Conservation (phyloP, 768 basidiomycete genomes). For the Amanita pallidorosea region DNA sequence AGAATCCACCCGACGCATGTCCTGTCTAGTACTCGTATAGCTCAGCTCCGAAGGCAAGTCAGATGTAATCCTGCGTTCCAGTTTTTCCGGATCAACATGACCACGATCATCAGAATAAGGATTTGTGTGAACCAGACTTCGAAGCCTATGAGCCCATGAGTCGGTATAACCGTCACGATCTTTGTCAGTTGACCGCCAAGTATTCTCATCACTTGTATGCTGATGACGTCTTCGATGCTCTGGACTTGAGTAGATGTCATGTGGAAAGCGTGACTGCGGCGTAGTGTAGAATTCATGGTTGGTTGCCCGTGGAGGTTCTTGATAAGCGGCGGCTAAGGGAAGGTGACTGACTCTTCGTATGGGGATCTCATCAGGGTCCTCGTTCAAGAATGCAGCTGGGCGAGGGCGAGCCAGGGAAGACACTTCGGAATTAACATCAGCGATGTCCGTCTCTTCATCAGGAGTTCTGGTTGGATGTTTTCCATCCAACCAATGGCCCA, state of each 20-base stretch:
- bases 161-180: not conserved
- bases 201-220: not conserved
- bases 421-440: not conserved
- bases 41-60: slow-evolving; percentile 1
- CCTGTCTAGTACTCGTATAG: slow-evolving; percentile 15
- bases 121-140: not conserved
- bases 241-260: slow-evolving; percentile 4
- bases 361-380: not conserved
- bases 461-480: not conserved
- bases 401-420: not conserved
- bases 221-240: not conserved
- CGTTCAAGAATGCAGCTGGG: not conserved
- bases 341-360: not conserved
- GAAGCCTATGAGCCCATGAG: not conserved
- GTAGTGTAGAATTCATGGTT: not conserved
- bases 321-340: slow-evolving; percentile 1
- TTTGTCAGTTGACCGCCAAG: not conserved
- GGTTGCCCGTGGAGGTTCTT: not conserved
- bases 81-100: slow-evolving; percentile 7
- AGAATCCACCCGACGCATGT: slow-evolving; percentile 31
- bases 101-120: slow-evolving; percentile 3
- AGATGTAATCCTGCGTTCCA: not conserved
- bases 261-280: slow-evolving; percentile 1
- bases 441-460: not conserved
- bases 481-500: not conserved